phyloP scores from a whole-genome alignment of 129 eudicot genomes.

The Helianthus tuberosus region DNA sequence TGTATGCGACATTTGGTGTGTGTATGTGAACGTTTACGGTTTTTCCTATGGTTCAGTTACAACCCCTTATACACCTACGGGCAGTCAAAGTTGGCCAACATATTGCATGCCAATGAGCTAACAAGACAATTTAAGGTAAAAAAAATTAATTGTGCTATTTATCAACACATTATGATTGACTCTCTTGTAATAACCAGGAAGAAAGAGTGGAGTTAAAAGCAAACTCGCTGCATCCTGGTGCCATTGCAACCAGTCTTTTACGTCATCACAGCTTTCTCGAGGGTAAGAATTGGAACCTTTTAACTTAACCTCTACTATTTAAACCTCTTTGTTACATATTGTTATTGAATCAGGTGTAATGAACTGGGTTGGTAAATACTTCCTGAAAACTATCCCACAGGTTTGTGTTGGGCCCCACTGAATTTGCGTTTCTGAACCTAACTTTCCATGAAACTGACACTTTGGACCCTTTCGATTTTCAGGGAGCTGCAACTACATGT shows the following conservation, averaged over 20 bases:
- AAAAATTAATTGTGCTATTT: neutral
- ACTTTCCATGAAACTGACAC: neutral
- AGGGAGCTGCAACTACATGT: constrained; percentile 93
- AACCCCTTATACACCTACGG: constrained; percentile 60
- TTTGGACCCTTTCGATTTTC: constrained; percentile 6
- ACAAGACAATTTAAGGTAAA: constrained; percentile 67
- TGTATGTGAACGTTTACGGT: constrained; percentile 4
- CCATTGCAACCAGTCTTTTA: constrained; percentile 48
- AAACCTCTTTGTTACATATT: too few species aligned
- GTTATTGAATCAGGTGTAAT: constrained; percentile 60
- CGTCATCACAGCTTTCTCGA: constrained; percentile 44
- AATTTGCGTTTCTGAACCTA: neutral
- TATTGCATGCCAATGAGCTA: constrained; percentile 80
- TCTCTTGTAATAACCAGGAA: constrained; percentile 39
- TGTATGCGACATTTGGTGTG: neutral
- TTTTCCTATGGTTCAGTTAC: constrained; percentile 50
- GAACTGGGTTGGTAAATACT: constrained; percentile 45
- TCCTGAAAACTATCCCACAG: constrained; percentile 75
- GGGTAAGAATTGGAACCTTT: constrained; percentile 23
- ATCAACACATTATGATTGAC: too few species aligned
- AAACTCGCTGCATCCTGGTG: constrained; percentile 75
- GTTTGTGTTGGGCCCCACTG: constrained; percentile 33
- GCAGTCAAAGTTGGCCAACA: constrained; percentile 81
- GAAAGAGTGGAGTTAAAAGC: constrained; percentile 65
- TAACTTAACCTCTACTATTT: neutral